Evolutionary conservation across 108 stramenopile genomes (phyloP), one percentile per base, ranked within the genome.

Genomic region (Poteriospumella lacustris): DNA sequence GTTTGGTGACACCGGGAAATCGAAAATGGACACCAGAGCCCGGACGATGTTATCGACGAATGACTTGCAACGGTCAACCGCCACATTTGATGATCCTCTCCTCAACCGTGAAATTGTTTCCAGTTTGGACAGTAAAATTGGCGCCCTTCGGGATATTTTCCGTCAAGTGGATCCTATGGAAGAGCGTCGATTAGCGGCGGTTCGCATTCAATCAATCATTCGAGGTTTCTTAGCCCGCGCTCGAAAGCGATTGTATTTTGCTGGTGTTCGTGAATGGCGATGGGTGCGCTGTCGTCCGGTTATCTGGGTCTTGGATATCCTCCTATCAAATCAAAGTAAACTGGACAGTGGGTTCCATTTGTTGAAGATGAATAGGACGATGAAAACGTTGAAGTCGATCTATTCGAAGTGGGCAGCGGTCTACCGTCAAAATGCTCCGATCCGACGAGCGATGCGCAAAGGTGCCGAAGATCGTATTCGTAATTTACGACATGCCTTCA

Each of bases 281-380:
- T 64, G 60, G 60, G 5, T 33, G 9, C 3, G 60, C 3, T 64
- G 60, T 64, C 15, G 31, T 31, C 60, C 60, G 5, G 9, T 33
- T 5, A 24, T 64, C 15, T 64, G 60, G 60, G 3, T 64, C 28
- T 64, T 64, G 36, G 60, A 64, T 64, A 33, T 64, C 60, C 15
- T 64, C 29, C 24, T 64, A 31, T 26, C 60, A 12, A 64, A 64
- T 64, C 60, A 64, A 64, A 64, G 60, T 64, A 19, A 64, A 64
- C 36, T 64, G 36, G 60, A 64, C 36, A 33, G 33, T 12, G 60
- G 60, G 5, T 64, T 64, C 36, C 60, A 64, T 64, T 34, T 64
- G 28, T 24, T 64, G 36, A 26, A 24, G 5, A 64, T 19, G 29
- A 64, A 64, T 64, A 26, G 60, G 28, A 64, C 9, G 15, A 64